These are phyloP conservation scores for Daldinia childiae DNA, from an alignment of 495 filamentous ascomycete species.

Conservation along the genomic window DNA sequence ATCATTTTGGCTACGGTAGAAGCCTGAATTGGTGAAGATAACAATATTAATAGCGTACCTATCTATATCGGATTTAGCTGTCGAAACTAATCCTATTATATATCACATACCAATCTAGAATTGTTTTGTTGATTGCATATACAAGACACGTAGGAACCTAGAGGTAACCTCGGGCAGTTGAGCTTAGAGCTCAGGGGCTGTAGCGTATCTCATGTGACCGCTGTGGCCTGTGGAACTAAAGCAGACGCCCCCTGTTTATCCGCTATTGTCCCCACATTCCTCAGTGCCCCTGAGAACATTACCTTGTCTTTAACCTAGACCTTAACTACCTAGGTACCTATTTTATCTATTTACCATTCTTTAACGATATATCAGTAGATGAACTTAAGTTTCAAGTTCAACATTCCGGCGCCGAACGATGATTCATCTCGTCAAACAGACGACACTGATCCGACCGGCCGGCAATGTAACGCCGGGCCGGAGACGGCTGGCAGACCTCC, in stretches of 20 bases:
- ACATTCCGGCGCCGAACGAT: not conserved
- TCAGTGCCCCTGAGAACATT: slow-evolving; percentile 7
- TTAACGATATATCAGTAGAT: not conserved
- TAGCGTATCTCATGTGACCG: slow-evolving; percentile 15
- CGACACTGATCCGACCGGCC: slow-evolving; percentile 35
- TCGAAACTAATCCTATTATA: no score
- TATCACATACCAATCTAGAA: no score
- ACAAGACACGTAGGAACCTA: no score
- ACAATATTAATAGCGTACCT: no score
- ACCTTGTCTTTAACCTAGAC: not conserved
- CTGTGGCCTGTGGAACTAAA: slow-evolving; percentile 25
- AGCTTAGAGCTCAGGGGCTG: no score
- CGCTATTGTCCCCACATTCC: slow-evolving; percentile 6
- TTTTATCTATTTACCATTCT: not conserved
- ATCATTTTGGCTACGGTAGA: no score
- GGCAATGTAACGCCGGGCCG: slow-evolving; percentile 2
- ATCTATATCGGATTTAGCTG: no score
- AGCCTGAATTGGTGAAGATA: no score
- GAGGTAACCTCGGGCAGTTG: no score
- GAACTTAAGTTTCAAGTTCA: not conserved
- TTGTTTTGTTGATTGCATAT: no score
- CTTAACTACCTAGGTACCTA: no score
- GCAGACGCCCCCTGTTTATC: not conserved
- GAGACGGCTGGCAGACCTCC: slow-evolving; percentile 25
- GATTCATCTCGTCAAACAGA: slow-evolving; percentile 35